Percentiles rank a stretch among this genome's conserved stretches.
These are phyloP conservation scores for Fusarium annulatum DNA, from an alignment of 2,329 filamentous ascomycete species.

Conservation along the genomic window DNA sequence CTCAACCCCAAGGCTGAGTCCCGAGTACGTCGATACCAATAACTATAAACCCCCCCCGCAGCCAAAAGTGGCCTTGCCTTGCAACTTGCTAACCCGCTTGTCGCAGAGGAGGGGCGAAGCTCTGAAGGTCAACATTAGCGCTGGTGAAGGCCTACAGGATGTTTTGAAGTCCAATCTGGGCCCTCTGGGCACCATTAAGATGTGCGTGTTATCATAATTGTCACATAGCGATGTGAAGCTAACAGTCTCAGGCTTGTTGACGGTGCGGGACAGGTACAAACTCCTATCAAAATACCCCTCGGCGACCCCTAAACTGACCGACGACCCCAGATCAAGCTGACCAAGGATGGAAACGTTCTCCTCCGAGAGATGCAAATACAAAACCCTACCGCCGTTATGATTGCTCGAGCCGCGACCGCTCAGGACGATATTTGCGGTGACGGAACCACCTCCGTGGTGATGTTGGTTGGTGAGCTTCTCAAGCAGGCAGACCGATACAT, in stretches of 20 bases:
- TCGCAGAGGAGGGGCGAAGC: constrained; percentile 92
- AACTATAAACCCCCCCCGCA: constrained; percentile 27
- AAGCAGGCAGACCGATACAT: constrained; percentile 99
- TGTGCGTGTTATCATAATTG: constrained; percentile 64
- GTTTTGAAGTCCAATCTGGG: constrained; percentile 97
- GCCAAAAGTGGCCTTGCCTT: constrained; percentile 32
- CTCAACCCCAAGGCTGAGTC: constrained; percentile 99
- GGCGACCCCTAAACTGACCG: constrained; percentile 46
- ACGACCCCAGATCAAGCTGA: constrained; percentile 85
- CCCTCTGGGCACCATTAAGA: constrained; percentile 94
- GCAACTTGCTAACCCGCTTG: constrained; percentile 42
- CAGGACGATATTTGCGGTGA: constrained; percentile 99
- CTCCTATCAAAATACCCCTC: constrained; percentile 43
- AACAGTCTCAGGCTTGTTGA: constrained; percentile 69
- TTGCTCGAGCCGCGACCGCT: constrained; percentile 86
- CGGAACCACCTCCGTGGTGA: constrained; percentile 94
- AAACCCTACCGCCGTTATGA: constrained; percentile 94
- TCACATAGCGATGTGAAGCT: constrained; percentile 31
- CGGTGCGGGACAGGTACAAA: constrained; percentile 72
- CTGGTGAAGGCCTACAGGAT: constrained; percentile 92
- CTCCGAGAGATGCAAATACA: constrained; percentile 90
- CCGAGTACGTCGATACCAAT: constrained; percentile 71
- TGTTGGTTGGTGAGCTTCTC: constrained; percentile 94
- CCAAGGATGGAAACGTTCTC: constrained; percentile 95
- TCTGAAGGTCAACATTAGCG: constrained; percentile 94